Conservation (phyloP, 1,284 basidiomycete genomes). For the Marasmius tenuissimus region DNA sequence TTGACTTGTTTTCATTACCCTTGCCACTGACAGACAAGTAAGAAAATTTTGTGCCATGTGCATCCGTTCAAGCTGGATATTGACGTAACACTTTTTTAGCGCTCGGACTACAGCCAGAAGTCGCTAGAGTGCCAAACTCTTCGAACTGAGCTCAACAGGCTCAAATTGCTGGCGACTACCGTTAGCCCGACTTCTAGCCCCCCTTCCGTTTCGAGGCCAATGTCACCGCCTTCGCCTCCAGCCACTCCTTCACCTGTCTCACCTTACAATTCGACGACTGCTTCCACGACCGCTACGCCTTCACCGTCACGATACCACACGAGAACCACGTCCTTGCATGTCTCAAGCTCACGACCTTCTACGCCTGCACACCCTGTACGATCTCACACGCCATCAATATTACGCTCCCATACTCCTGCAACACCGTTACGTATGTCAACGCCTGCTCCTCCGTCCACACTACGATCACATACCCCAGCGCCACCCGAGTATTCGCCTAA, state of each 20-base stretch:
- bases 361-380: constrained; percentile 41
- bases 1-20: constrained; percentile 15
- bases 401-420: constrained; percentile 27
- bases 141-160: constrained; percentile 60
- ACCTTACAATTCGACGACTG: constrained; percentile 28
- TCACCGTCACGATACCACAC: constrained; percentile 54
- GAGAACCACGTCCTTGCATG: constrained; percentile 48
- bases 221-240: constrained; percentile 37
- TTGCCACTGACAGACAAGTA: constrained; percentile 47
- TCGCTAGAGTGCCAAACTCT: constrained; percentile 68
- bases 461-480: constrained; percentile 27
- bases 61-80: constrained; percentile 13
- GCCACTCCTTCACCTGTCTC: constrained; percentile 29
- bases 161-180: constrained; percentile 47
- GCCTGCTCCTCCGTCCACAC: constrained; percentile 19
- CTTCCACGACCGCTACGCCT: constrained; percentile 27
- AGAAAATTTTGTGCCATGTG: constrained; percentile 30
- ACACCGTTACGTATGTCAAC: constrained; percentile 7
- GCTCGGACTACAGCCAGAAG: constrained; percentile 62
- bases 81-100: constrained; percentile 39
- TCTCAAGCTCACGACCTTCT: constrained; percentile 42
- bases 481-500: constrained; percentile 28
- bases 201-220: constrained; percentile 28
- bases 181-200: constrained; percentile 24
- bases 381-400: constrained; percentile 23